These are phyloP conservation scores for Strobilomyces dryophilus DNA, from an alignment of 768 basidiomycete genomes.

Conservation along the genomic window DNA sequence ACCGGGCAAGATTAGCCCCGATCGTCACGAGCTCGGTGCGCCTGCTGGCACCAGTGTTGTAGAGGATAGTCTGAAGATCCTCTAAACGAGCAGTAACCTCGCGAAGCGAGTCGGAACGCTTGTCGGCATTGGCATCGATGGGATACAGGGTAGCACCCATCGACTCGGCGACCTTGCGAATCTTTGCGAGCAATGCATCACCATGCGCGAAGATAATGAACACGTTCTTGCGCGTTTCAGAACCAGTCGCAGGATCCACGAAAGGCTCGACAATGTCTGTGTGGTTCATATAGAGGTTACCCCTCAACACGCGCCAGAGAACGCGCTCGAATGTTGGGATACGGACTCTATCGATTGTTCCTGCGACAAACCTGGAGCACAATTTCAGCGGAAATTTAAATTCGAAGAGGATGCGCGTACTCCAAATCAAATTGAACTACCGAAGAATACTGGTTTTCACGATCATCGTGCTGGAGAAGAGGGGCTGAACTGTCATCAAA, in stretches of 20 bases:
- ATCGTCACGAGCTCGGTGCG: slow-evolving; percentile 79
- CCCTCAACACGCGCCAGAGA: slow-evolving; percentile 95
- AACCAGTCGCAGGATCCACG: slow-evolving; percentile 77
- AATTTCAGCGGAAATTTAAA: background rate
- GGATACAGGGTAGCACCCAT: slow-evolving; percentile 98
- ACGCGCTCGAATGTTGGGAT: slow-evolving; percentile 95
- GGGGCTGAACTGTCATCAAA: slow-evolving; percentile 92
- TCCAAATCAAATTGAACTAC: slow-evolving; percentile 82
- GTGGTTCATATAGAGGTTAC: slow-evolving; percentile 99
- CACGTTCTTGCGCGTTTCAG: slow-evolving; percentile 92
- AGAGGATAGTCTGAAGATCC: slow-evolving; percentile 84
- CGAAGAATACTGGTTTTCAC: slow-evolving; percentile 56
- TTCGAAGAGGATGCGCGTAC: slow-evolving; percentile 38
- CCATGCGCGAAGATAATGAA: slow-evolving; percentile 99
- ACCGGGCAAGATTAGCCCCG: slow-evolving; percentile 79
- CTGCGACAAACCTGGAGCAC: slow-evolving; percentile 79
- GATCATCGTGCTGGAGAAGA: slow-evolving; percentile 87
- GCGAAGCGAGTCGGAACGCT: slow-evolving; percentile 83
- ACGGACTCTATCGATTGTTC: slow-evolving; percentile 90
- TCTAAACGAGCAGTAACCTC: slow-evolving; percentile 88
- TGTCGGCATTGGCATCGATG: slow-evolving; percentile 92
- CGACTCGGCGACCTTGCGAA: slow-evolving; percentile 97
- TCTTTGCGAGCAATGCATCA: slow-evolving; percentile 87
- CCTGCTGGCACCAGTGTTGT: slow-evolving; percentile 82
- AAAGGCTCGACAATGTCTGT: slow-evolving; percentile 93